phyloP scores from a whole-genome alignment of 2,329 filamentous ascomycete species.

The Xylaria sp. region DNA sequence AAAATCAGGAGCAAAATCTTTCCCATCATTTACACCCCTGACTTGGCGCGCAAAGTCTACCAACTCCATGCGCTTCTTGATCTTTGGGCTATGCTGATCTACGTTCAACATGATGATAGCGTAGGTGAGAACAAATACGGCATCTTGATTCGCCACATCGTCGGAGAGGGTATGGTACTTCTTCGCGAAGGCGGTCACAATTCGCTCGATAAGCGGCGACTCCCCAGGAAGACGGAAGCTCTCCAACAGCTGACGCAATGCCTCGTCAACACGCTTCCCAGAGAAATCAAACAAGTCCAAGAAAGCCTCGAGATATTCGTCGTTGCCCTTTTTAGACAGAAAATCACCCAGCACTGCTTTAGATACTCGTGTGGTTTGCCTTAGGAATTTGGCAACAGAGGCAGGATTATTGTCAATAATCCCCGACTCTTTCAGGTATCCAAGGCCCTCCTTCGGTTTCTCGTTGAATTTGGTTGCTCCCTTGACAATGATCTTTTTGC shows the following conservation, averaged over 20 bases:
- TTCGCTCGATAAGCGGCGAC: constrained; percentile 90
- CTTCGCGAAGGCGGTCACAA: constrained; percentile 86
- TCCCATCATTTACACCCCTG: constrained; percentile 86
- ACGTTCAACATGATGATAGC: constrained; percentile 98
- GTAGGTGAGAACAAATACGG: constrained; percentile 90
- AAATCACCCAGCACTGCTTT: constrained; percentile 94
- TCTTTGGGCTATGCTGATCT: constrained; percentile 93
- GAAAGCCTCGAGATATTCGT: constrained; percentile 84
- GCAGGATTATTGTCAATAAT: constrained; percentile 84
- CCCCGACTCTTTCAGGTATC: constrained; percentile 84
- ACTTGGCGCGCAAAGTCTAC: constrained; percentile 88
- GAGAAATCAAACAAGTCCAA: constrained; percentile 89
- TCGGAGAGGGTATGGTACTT: constrained; percentile 81
- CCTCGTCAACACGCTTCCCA: constrained; percentile 89
- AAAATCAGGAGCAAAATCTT: constrained; percentile 86
- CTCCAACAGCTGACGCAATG: constrained; percentile 85
- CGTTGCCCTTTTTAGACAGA: constrained; percentile 90
- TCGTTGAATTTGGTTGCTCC: constrained; percentile 95
- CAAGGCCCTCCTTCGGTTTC: constrained; percentile 87
- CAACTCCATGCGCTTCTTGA: constrained; percentile 87
- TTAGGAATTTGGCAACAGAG: constrained; percentile 87
- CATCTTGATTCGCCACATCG: constrained; percentile 85
- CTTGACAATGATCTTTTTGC: constrained; percentile 89
- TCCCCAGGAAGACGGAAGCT: constrained; percentile 95
- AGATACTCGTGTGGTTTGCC: constrained; percentile 86